Evolutionary conservation across 2,329 filamentous ascomycete genomes (phyloP).

Genomic region (Alternaria gaisen): DNA sequence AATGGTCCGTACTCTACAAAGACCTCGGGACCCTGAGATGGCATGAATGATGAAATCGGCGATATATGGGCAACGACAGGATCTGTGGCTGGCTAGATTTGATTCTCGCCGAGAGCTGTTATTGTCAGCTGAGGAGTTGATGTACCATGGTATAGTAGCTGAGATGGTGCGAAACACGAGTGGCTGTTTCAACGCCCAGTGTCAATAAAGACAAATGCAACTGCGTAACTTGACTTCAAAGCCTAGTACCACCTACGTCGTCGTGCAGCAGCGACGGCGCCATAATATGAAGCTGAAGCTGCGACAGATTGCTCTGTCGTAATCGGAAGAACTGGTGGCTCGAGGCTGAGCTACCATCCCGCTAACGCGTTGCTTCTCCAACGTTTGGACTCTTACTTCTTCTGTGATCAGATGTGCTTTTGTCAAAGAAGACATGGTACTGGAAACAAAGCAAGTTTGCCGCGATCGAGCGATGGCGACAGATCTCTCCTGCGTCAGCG

Average conservation of each 20-base stretch:
- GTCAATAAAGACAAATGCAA: slow-evolving; percentile 13
- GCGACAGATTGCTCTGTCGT: slow-evolving; percentile 19
- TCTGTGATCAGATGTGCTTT: slow-evolving; percentile 8
- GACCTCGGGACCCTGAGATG: not conserved
- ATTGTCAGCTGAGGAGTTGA: not conserved
- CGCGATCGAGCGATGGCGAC: slow-evolving; percentile 10
- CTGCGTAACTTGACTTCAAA: slow-evolving; percentile 6
- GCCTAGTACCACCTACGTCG: slow-evolving; percentile 13
- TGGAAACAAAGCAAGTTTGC: slow-evolving; percentile 11
- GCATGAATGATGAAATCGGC: not conserved
- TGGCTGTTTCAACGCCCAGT: slow-evolving; percentile 12
- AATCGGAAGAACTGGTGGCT: slow-evolving; percentile 25
- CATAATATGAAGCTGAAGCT: slow-evolving; percentile 23
- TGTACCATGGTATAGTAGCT: not conserved
- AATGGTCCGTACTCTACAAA: not conserved
- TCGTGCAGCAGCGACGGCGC: slow-evolving; percentile 13
- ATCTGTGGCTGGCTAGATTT: not conserved
- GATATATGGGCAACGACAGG: not conserved
- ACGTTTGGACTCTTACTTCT: slow-evolving; percentile 1
- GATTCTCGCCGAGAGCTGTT: not conserved
- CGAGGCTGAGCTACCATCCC: slow-evolving; percentile 22
- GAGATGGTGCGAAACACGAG: slow-evolving; percentile 7
- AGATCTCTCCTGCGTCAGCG: not conserved
- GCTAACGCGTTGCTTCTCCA: slow-evolving; percentile 23
- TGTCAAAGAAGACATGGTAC: not conserved